Evolutionary conservation across 257 asterid species (phyloP).

Genomic region (Henckelia pumila): DNA sequence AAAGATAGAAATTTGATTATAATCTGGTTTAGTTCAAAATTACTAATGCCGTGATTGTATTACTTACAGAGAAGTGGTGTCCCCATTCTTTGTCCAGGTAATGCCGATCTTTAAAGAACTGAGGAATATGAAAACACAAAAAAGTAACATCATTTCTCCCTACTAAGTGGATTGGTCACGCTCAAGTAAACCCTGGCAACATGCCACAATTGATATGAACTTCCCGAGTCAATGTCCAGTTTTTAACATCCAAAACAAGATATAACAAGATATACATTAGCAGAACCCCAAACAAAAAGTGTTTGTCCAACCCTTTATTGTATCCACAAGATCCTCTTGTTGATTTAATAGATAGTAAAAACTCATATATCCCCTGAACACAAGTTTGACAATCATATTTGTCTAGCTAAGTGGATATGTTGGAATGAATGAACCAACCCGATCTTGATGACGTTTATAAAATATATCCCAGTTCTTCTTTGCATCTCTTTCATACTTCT

Average conservation of each 20-base stretch:
- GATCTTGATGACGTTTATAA: slow-evolving; percentile 91
- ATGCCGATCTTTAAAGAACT: slow-evolving; percentile 97
- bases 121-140: slow-evolving; percentile 24
- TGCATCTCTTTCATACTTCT: slow-evolving; percentile 89
- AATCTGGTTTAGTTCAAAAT: slow-evolving; percentile 4
- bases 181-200: slow-evolving; percentile 2
- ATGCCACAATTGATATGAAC: slow-evolving; percentile 4
- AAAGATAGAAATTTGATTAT: slow-evolving; percentile 20
- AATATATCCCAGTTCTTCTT: slow-evolving; percentile 94
- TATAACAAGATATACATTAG: background rate
- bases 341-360: no score
- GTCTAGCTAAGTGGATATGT: slow-evolving; percentile 10
- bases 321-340: background rate
- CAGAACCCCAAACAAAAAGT: slow-evolving; percentile 6
- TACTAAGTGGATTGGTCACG: slow-evolving; percentile 13
- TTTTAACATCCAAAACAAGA: slow-evolving; percentile 1
- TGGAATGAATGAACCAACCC: slow-evolving; percentile 44
- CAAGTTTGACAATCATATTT: slow-evolving; percentile 4
- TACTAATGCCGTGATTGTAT: slow-evolving; percentile 2
- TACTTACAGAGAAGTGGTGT: slow-evolving; percentile 78
- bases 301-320: background rate
- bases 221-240: slow-evolving; percentile 10
- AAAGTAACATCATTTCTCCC: slow-evolving; percentile 13
- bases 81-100: slow-evolving; percentile 99
- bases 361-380: background rate